A percentile compares a stretch with the other conserved stretches of the same genome.
phyloP scores from a whole-genome alignment of 169 alveolate species.

The Amoebophrya sp. region DNA sequence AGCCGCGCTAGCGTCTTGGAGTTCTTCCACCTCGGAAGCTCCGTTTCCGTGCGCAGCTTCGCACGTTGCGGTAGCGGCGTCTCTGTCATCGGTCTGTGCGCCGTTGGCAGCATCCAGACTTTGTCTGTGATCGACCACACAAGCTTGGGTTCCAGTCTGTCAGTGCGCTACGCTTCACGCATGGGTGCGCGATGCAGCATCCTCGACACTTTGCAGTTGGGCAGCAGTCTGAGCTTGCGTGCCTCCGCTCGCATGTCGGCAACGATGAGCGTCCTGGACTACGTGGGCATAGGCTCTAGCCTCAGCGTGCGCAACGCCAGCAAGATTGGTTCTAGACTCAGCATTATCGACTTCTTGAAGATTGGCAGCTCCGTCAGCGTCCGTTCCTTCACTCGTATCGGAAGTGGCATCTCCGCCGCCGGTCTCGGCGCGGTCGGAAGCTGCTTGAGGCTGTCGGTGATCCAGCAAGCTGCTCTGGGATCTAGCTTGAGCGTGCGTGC shows the following conservation, averaged over 20 bases:
- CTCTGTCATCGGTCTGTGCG: not conserved
- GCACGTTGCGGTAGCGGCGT: not conserved
- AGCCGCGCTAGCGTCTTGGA: too few relatives aligned
- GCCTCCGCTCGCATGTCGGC: not conserved
- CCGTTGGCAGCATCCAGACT: slow-evolving; percentile 9
- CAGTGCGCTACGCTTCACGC: not conserved
- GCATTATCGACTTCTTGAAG: not conserved
- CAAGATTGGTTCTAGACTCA: too few relatives aligned
- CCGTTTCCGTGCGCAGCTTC: too few relatives aligned
- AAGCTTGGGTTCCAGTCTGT: not conserved
- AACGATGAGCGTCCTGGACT: not conserved
- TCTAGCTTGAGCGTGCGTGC: not conserved
- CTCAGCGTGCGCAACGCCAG: too few relatives aligned
- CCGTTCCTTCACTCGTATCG: slow-evolving; percentile 9
- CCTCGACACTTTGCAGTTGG: not conserved
- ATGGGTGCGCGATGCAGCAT: not conserved
- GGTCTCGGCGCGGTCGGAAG: not conserved
- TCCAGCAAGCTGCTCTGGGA: not conserved
- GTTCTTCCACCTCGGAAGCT: too few relatives aligned
- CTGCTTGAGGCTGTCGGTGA: slow-evolving; percentile 18
- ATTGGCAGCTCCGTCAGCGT: not conserved
- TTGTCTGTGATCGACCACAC: slow-evolving; percentile 5
- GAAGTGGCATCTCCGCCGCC: slow-evolving; percentile 13
- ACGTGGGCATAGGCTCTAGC: too few relatives aligned
- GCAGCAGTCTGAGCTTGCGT: slow-evolving; percentile 26